Conservation (phyloP, 306 rosid genomes). For the Hippophae gyantsensis region DNA sequence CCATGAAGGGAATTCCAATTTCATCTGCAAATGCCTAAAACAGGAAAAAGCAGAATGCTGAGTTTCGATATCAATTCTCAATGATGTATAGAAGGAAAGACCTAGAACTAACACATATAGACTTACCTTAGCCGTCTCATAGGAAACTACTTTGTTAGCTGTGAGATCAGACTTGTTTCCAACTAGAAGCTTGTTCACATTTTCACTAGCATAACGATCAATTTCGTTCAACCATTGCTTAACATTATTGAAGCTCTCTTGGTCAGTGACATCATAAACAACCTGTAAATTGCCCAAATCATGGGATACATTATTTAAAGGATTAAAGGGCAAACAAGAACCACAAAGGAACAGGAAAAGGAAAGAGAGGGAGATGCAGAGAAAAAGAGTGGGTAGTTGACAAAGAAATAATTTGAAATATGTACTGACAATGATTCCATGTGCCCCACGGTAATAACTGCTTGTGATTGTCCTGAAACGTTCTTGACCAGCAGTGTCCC, state of each 20-base stretch:
- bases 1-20: constrained; percentile 51
- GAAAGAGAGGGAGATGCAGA: background rate
- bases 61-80: background rate
- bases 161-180: constrained; percentile 49
- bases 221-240: constrained; percentile 56
- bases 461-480: constrained; percentile 98
- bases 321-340: background rate
- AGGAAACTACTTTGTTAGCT: constrained; percentile 46
- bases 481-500: constrained; percentile 99
- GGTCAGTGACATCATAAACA: constrained; percentile 50
- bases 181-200: constrained; percentile 49
- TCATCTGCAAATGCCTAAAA: constrained; percentile 44
- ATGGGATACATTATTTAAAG: background rate
- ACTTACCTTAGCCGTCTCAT: constrained; percentile 45
- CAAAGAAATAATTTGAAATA: background rate
- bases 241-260: constrained; percentile 47
- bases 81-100: background rate
- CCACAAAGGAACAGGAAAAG: background rate
- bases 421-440: constrained; percentile 83
- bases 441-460: constrained; percentile 99
- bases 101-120: background rate
- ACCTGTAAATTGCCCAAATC: constrained; percentile 23
- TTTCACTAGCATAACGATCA: constrained; percentile 50
- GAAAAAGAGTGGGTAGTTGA: no score
- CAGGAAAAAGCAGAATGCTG: background rate